phyloP scores from a whole-genome alignment of 306 rosid genomes.

The Quercus suber region DNA sequence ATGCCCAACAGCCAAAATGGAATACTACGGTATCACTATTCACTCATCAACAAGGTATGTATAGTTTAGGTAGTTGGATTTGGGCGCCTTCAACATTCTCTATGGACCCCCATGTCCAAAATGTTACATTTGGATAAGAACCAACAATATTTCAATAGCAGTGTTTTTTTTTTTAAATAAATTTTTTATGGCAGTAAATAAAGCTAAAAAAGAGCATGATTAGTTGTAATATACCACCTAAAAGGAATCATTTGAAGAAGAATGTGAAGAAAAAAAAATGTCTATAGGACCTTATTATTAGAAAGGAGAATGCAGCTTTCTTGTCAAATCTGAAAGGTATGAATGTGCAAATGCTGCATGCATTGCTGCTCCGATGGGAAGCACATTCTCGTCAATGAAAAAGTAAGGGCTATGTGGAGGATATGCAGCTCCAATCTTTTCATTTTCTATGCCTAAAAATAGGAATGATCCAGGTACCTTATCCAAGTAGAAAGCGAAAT shows the following conservation, averaged over 20 bases:
- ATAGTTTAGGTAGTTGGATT: neutral
- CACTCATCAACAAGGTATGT: neutral
- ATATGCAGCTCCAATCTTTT: slow-evolving; percentile 55
- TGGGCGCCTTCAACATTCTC: too few species aligned
- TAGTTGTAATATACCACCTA: neutral
- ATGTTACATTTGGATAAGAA: too few species aligned
- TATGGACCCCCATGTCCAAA: too few species aligned
- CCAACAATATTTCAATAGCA: too few species aligned
- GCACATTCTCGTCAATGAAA: slow-evolving; percentile 60
- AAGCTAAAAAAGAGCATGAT: neutral
- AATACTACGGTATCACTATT: neutral
- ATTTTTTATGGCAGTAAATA: neutral
- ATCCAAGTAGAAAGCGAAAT: slow-evolving; percentile 79
- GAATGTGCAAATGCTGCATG: slow-evolving; percentile 85
- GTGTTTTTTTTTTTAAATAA: too few species aligned
- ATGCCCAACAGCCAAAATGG: neutral
- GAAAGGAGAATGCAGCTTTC: slow-evolving; percentile 18
- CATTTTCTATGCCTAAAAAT: slow-evolving; percentile 57
- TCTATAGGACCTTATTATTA: too few species aligned
- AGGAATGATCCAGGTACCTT: slow-evolving; percentile 72
- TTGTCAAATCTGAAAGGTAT: slow-evolving; percentile 47
- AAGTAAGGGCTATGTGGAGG: slow-evolving; percentile 65
- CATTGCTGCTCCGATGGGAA: slow-evolving; percentile 81
- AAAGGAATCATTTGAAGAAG: too few species aligned
- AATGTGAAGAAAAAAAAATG: too few species aligned